phyloP scores from a whole-genome alignment of 768 basidiomycete genomes.

The Mycena filopes region DNA sequence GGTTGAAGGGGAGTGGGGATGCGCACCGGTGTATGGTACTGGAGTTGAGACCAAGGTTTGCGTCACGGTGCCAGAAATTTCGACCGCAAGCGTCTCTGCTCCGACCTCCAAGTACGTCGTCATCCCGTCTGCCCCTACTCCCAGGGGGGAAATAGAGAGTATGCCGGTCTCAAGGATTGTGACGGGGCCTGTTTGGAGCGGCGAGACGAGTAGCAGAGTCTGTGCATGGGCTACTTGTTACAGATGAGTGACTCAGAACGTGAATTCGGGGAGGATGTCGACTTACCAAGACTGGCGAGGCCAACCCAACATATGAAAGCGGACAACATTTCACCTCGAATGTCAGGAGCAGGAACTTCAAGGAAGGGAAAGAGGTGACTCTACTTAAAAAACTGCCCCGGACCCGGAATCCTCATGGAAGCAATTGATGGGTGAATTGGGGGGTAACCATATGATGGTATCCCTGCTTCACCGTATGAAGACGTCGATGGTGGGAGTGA shows the following conservation, averaged over 20 bases:
- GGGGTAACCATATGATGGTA: too few species aligned
- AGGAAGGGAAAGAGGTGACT: too few species aligned
- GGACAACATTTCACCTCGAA: neutral
- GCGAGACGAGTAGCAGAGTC: constrained; percentile 12
- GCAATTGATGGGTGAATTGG: too few species aligned
- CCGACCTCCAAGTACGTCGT: constrained; percentile 20
- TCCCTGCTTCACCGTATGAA: too few species aligned
- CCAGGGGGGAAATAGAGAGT: constrained; percentile 9
- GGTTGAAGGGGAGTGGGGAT: neutral
- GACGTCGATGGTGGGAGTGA: too few species aligned
- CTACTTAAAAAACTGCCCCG: too few species aligned
- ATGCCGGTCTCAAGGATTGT: neutral
- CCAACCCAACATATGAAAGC: neutral
- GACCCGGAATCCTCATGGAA: too few species aligned
- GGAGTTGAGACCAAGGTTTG: constrained; percentile 2
- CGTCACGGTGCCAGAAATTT: constrained; percentile 17
- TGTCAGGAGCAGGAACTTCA: too few species aligned
- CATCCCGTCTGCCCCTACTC: constrained; percentile 24
- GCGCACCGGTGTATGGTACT: constrained; percentile 16
- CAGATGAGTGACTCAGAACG: neutral
- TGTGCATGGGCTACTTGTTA: constrained; percentile 14
- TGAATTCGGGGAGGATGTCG: neutral
- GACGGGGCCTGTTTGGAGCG: neutral
- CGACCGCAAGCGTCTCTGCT: constrained; percentile 22
- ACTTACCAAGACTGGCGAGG: neutral